phyloP scores from a whole-genome alignment of 2,329 filamentous ascomycete species.

The Madurella fahalii region DNA sequence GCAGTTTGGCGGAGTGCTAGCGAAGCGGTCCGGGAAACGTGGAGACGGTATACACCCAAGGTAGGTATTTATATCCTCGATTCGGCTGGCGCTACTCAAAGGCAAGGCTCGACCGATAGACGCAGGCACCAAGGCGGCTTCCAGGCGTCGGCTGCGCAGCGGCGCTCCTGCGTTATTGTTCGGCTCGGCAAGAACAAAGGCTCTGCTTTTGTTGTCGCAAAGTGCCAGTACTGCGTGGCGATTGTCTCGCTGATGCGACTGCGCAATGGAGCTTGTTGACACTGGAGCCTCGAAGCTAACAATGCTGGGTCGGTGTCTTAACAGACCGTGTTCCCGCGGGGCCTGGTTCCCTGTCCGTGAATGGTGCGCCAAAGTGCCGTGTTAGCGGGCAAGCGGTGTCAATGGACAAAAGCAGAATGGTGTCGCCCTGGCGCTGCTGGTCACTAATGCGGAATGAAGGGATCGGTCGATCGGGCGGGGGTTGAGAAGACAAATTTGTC shows the following conservation, averaged over 20 bases:
- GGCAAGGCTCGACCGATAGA: background rate
- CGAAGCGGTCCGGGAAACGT: too few relatives aligned
- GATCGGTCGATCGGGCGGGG: background rate
- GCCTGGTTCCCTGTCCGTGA: conserved; percentile 12
- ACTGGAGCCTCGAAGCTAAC: conserved; percentile 17
- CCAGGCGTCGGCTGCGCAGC: background rate
- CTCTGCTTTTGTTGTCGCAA: conserved; percentile 7
- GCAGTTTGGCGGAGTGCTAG: background rate
- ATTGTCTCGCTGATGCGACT: conserved; percentile 20
- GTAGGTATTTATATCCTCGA: conserved; percentile 4
- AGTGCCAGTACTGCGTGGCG: background rate
- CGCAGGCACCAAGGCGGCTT: background rate
- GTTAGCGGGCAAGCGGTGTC: background rate
- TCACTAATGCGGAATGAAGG: background rate
- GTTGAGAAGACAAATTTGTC: background rate
- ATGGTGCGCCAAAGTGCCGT: background rate
- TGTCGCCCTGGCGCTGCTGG: background rate
- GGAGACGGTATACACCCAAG: background rate
- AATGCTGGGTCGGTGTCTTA: conserved; percentile 12
- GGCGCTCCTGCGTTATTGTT: background rate
- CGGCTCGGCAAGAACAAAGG: background rate
- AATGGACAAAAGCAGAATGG: background rate
- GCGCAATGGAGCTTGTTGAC: conserved; percentile 15
- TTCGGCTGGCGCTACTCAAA: background rate
- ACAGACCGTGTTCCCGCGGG: conserved; percentile 10